Evolutionary conservation across 2,329 filamentous ascomycete species (phyloP).

Genomic region (Penicillium nordicum): DNA sequence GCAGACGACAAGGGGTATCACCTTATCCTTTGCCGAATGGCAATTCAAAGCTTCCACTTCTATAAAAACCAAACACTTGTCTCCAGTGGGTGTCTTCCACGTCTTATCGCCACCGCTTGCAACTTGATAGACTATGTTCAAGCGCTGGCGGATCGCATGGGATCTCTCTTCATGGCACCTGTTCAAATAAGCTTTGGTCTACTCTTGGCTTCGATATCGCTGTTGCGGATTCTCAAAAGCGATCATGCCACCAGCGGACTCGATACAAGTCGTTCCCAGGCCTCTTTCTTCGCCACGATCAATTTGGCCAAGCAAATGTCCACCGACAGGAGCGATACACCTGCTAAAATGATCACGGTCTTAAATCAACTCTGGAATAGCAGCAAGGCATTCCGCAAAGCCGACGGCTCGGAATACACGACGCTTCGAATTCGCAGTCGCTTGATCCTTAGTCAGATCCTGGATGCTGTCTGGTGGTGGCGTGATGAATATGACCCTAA

Average conservation of each 20-base stretch:
- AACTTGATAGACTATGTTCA: slow-evolving; percentile 30
- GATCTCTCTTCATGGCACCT: slow-evolving; percentile 24
- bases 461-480: slow-evolving; percentile 45
- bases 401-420: slow-evolving; percentile 36
- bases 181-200: slow-evolving; percentile 30
- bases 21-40: slow-evolving; percentile 30
- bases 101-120: slow-evolving; percentile 30
- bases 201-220: slow-evolving; percentile 29
- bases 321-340: slow-evolving; percentile 34
- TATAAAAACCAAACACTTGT: slow-evolving; percentile 31
- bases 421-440: slow-evolving; percentile 41
- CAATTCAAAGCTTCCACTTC: slow-evolving; percentile 37
- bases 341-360: slow-evolving; percentile 32
- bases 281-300: slow-evolving; percentile 36
- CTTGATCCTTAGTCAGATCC: slow-evolving; percentile 35
- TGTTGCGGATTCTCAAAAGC: slow-evolving; percentile 42
- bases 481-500: slow-evolving; percentile 40
- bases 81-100: slow-evolving; percentile 26
- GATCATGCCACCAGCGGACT: slow-evolving; percentile 26
- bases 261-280: slow-evolving; percentile 34
- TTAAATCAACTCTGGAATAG: slow-evolving; percentile 43
- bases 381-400: slow-evolving; percentile 38
- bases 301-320: slow-evolving; percentile 41
- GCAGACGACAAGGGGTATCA: slow-evolving; percentile 34
- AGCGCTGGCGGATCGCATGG: slow-evolving; percentile 20